These are phyloP conservation scores for Clitopilus passeckerianus DNA, from an alignment of 768 basidiomycete species.

Conservation along the genomic window DNA sequence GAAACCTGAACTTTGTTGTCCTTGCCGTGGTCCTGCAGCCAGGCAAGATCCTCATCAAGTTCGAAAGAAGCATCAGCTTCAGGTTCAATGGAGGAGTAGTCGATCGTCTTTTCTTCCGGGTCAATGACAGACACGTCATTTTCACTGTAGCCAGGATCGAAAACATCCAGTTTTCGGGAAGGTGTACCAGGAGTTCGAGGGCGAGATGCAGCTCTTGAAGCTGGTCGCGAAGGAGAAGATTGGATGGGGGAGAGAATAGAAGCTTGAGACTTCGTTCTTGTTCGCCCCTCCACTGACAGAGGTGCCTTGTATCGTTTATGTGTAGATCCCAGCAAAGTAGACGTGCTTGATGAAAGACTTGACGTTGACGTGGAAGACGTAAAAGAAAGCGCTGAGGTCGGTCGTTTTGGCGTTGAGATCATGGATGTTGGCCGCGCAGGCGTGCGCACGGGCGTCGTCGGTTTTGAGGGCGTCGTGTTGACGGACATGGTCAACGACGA, in stretches of 20 bases:
- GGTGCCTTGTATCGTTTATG: constrained; percentile 68
- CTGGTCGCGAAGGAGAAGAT: constrained; percentile 32
- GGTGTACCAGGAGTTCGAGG: constrained; percentile 55
- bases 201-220: constrained; percentile 23
- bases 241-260: background rate
- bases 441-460: background rate
- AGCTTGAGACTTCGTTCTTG: constrained; percentile 5
- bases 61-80: constrained; percentile 60
- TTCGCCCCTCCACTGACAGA: constrained; percentile 40
- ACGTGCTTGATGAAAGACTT: background rate
- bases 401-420: background rate
- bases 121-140: constrained; percentile 77
- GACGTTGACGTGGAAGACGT: background rate
- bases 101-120: constrained; percentile 71
- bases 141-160: constrained; percentile 48
- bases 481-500: background rate
- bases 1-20: constrained; percentile 88
- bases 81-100: constrained; percentile 66
- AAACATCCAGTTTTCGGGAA: constrained; percentile 28
- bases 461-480: background rate
- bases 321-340: constrained; percentile 21
- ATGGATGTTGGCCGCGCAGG: background rate
- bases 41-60: constrained; percentile 48
- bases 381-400: background rate
- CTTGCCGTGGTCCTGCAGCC: constrained; percentile 53